Evolutionary conservation across 805 yeast genomes (phyloP), one percentile per base, ranked within the genome.

Genomic region (Starmerella khaoyaiensis): DNA sequence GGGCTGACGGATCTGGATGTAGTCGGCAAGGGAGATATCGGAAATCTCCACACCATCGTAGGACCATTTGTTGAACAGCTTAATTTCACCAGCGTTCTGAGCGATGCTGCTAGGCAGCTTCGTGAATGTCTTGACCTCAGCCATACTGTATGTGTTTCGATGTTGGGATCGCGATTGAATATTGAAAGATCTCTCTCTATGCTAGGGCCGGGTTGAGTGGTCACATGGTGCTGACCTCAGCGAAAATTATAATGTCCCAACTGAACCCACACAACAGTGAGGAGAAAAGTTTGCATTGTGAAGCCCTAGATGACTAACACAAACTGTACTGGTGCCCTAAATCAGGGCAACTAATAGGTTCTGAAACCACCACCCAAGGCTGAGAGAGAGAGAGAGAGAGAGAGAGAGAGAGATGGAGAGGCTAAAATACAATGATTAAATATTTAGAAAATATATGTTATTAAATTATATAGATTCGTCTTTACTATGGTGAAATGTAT

Each of bases 11-110:
- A 90, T 72, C 74, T 87, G 97, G 60, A 90, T 71, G 90, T 90
- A 90, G 72, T 90, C 98, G 61, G 90, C 84, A 67, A 90, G 76
- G 52, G 98, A 87, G 64, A 93, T 79, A 67, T 90, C 99, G 76
- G 83, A 84, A 59, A 90, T 83, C 68, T 86, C 90, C 61, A 90
- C 90, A 48, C 83, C 96, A 69, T 86, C 93, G 65, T 81, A 93
- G 54, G 96, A 77, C 98, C 98, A 90, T 72, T 87, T 90, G 94
- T 90, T 90, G 87, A 90, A 90, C 63, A 90, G 78, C 72, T 84
- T 87, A 69, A 90, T 79, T 72, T 83, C 93, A 64, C 75, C 78
- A 66, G 87, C 83, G 69, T 94, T 96, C 64, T 76, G 79, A 71
- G 82, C 93, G 62, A 90, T 83, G 38, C 83, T 96, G 65, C 78